Evolutionary conservation across 2,329 filamentous ascomycete species (phyloP).

Genomic region (Colletotrichum phormii): DNA sequence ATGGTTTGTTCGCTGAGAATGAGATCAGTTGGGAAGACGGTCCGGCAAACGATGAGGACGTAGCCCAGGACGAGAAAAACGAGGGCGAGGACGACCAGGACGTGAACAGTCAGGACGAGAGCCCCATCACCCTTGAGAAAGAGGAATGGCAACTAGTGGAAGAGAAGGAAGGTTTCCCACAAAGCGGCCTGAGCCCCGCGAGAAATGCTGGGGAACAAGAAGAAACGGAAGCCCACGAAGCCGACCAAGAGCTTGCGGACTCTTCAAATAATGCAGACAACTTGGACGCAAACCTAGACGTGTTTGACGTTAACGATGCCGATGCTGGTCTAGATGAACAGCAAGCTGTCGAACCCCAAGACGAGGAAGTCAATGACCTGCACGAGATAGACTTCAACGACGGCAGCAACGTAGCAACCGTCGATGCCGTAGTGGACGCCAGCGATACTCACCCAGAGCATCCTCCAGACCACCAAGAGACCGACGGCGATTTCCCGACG

Average conservation of each 20-base stretch:
- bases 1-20: slow-evolving; percentile 19
- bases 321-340: slow-evolving; percentile 26
- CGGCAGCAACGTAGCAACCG: slow-evolving; percentile 50
- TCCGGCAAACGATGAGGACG: slow-evolving; percentile 1
- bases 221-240: slow-evolving; percentile 10
- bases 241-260: slow-evolving; percentile 37
- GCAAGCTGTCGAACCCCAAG: slow-evolving; percentile 9
- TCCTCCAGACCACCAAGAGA: slow-evolving; percentile 8
- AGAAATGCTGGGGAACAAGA: slow-evolving; percentile 15
- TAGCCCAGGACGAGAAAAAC: not conserved
- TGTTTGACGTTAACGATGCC: not conserved
- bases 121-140: not conserved
- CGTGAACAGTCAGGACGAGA: not conserved
- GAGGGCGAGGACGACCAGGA: no score
- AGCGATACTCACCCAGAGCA: slow-evolving; percentile 3
- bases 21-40: slow-evolving; percentile 39
- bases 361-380: slow-evolving; percentile 30
- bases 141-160: slow-evolving; percentile 27
- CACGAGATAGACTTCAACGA: slow-evolving; percentile 49
- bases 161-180: not conserved
- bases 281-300: not conserved
- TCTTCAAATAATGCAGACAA: slow-evolving; percentile 38
- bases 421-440: slow-evolving; percentile 25
- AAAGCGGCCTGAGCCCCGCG: slow-evolving; percentile 38
- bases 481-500: slow-evolving; percentile 12